Evolutionary conservation across 2,329 filamentous ascomycete genomes (phyloP), one percentile per base, ranked within the genome.

Genomic region (Epicoccum nigrum): DNA sequence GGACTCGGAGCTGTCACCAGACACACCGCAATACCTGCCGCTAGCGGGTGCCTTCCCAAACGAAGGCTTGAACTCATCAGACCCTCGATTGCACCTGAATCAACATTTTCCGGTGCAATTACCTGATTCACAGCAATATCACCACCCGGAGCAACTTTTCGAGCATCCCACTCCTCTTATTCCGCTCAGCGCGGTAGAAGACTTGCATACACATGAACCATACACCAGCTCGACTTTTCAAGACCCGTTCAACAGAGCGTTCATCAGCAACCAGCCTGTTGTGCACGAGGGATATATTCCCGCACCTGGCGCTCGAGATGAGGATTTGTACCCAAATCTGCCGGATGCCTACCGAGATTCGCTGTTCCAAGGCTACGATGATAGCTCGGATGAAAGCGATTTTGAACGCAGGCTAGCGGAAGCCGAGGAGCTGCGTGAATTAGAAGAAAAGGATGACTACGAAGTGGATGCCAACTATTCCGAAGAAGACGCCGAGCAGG

Each of bases 261-360:
- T 66, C 41, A 48, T 58, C 37, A 61, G 58, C 9, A 63, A 49
- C 34, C 67, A 60, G 19, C 71, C 69, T 9, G 59, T 72, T 8
- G 65, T 75, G 20, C 70, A 74, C 45, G 72, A 76, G 54, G 74
- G 73, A 5, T 75, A 71, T 41, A 73, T 75, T 40, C 72, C 73
- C 30, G 69, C 67, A 11, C 67, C 68, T 15, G 67, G 61, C 20
- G 58, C 62, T 20, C 66, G 71, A 34, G 63, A 73, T 11, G 72
- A 74, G 42, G 64, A 67, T 32, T 65, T 69, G 11, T 68, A 64
- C 52, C 60, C 64, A 20, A 51, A 51, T 15, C 40, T 63, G 38
- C 55, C 66, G 37, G 28, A 49, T 23, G 58, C 41, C 19, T 59
- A 65, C 51, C 59, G 55, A 45, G 41, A 64, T 4, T 55, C 60